phyloP scores from a whole-genome alignment of 768 basidiomycete species.

The Amanita rubescens region DNA sequence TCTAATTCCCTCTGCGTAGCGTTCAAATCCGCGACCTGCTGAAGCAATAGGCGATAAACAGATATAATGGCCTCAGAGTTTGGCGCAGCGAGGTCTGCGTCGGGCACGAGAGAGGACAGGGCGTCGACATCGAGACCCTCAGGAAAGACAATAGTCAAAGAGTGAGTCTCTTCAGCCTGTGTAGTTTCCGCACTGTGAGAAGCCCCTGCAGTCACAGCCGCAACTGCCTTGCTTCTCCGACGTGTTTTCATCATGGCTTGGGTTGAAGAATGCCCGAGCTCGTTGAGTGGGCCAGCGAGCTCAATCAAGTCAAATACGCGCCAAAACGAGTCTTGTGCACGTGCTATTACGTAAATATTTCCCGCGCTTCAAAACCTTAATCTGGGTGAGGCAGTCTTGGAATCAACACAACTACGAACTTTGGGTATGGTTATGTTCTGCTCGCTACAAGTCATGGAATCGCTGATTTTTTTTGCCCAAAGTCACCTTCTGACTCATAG shows the following conservation, averaged over 20 bases:
- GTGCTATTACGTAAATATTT: conserved; percentile 24
- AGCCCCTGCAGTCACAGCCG: conserved; percentile 27
- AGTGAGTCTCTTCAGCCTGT: conserved; percentile 26
- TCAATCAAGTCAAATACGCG: conserved; percentile 14
- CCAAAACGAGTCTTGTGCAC: conserved; percentile 12
- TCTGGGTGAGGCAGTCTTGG: conserved; percentile 18
- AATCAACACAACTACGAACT: conserved; percentile 37
- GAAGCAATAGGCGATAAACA: conserved; percentile 55
- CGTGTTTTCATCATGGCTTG: conserved; percentile 44
- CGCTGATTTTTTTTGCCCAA: conserved; percentile 9
- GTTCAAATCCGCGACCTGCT: conserved; percentile 50
- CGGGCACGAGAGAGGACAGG: conserved; percentile 55
- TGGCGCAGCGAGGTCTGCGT: conserved; percentile 46
- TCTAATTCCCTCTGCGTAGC: conserved; percentile 57
- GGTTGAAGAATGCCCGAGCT: conserved; percentile 18
- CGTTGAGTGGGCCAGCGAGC: conserved; percentile 29
- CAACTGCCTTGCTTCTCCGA: conserved; percentile 51
- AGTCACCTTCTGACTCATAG: conserved; percentile 80
- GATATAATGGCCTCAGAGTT: conserved; percentile 52
- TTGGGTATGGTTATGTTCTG: conserved; percentile 31
- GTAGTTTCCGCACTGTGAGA: conserved; percentile 14
- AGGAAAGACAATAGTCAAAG: conserved; percentile 44
- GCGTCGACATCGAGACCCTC: conserved; percentile 60
- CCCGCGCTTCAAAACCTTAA: conserved; percentile 29
- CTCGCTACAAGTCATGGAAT: not conserved